phyloP scores from a whole-genome alignment of 1,284 basidiomycete genomes.

The Heterobasidion annosum region DNA sequence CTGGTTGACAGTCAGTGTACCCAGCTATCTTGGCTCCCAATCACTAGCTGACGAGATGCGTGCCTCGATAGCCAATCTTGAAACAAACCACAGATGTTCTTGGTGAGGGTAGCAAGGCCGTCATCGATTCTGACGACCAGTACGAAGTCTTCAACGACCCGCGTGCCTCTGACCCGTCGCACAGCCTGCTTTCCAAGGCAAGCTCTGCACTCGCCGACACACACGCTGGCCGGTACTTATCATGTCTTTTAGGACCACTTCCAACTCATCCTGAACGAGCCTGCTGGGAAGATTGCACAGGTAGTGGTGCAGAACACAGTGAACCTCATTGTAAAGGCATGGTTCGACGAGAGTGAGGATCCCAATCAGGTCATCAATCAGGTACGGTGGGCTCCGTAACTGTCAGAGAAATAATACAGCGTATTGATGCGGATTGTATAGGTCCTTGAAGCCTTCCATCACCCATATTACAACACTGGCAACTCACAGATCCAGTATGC shows the following conservation, averaged over 20 bases:
- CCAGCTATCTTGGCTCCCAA: neutral
- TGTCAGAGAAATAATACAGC: neutral
- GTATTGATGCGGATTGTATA: constrained; percentile 12
- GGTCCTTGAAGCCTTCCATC: constrained; percentile 63
- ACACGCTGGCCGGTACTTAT: neutral
- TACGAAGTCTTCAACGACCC: constrained; percentile 63
- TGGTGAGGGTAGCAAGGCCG: constrained; percentile 55
- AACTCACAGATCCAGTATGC: constrained; percentile 51
- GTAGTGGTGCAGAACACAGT: constrained; percentile 58
- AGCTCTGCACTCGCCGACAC: neutral
- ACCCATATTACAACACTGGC: constrained; percentile 55
- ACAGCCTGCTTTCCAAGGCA: constrained; percentile 58
- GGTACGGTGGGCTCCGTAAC: constrained; percentile 23
- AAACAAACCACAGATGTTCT: constrained; percentile 50
- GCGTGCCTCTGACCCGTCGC: constrained; percentile 67
- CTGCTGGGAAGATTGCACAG: constrained; percentile 65
- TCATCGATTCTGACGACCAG: constrained; percentile 66
- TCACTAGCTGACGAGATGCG: neutral
- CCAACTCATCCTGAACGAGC: constrained; percentile 56
- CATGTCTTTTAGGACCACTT: constrained; percentile 43
- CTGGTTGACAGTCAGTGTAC: constrained; percentile 36
- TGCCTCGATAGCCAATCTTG: constrained; percentile 38
- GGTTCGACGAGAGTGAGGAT: constrained; percentile 37
- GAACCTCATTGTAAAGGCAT: constrained; percentile 54
- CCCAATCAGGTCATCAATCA: constrained; percentile 39